phyloP scores from a whole-genome alignment of 2,329 filamentous ascomycete genomes.

The Hypoxylon sp. region DNA sequence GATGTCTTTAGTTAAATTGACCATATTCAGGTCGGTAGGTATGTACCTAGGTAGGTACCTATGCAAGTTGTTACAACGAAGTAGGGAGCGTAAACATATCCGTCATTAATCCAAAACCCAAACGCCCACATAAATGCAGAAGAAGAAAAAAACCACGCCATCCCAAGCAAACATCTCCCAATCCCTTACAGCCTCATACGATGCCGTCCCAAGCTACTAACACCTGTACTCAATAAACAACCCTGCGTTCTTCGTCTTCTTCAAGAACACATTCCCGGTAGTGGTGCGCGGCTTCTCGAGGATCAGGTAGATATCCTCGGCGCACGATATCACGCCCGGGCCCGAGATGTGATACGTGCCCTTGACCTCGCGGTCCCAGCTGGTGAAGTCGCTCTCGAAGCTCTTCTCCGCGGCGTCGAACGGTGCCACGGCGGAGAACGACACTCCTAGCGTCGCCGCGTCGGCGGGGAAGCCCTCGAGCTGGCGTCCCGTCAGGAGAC shows the following conservation, averaged over 20 bases:
- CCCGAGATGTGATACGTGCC: constrained; percentile 16
- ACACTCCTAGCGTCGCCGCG: constrained; percentile 6
- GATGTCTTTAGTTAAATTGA: too few relatives aligned
- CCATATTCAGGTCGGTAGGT: too few relatives aligned
- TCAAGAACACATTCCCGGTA: constrained; percentile 23
- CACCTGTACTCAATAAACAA: constrained; percentile 23
- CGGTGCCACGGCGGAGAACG: constrained; percentile 6
- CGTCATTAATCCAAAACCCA: too few relatives aligned
- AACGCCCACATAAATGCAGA: too few relatives aligned
- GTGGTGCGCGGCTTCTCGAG: constrained; percentile 17
- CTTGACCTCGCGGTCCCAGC: constrained; percentile 19
- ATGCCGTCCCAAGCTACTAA: background rate
- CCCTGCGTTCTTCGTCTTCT: constrained; percentile 13
- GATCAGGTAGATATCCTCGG: constrained; percentile 16
- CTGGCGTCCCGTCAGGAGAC: constrained; percentile 14
- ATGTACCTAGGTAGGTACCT: too few relatives aligned
- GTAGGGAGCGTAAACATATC: too few relatives aligned
- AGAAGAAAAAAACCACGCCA: too few relatives aligned
- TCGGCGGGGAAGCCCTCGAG: constrained; percentile 12
- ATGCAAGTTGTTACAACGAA: too few relatives aligned
- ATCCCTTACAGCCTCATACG: background rate
- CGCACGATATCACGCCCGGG: constrained; percentile 16
- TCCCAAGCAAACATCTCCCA: background rate
- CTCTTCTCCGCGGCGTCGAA: constrained; percentile 2
- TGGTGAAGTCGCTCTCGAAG: constrained; percentile 20